phyloP scores from a whole-genome alignment of 306 rosid species.

The Sindora glabra region DNA sequence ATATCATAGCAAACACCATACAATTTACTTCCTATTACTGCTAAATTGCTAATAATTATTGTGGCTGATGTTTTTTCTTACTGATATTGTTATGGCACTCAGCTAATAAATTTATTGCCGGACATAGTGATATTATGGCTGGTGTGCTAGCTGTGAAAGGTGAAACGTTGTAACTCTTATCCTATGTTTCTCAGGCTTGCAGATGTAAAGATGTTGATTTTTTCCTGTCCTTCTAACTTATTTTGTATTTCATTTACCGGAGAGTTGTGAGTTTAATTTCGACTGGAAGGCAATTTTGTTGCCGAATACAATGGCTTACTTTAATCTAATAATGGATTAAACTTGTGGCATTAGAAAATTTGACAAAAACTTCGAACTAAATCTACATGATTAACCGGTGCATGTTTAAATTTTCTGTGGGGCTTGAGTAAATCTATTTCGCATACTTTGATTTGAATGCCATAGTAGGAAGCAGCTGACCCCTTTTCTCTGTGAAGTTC shows the following conservation, averaged over 20 bases:
- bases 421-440: background rate
- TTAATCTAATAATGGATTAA: background rate
- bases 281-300: background rate
- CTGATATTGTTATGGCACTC: conserved; percentile 94
- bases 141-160: conserved; percentile 88
- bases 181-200: conserved; percentile 11
- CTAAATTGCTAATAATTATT: too few relatives aligned
- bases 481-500: conserved; percentile 6
- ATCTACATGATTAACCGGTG: background rate
- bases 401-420: background rate
- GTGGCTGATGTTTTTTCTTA: conserved; percentile 9
- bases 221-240: background rate
- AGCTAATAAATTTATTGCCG: conserved; percentile 88
- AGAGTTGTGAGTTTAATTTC: background rate
- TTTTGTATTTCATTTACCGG: background rate
- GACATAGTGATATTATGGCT: conserved; percentile 90
- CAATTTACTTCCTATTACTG: too few relatives aligned
- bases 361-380: too few relatives aligned
- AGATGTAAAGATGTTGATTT: background rate
- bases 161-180: conserved; percentile 50
- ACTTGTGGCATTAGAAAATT: background rate
- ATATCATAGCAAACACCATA: too few relatives aligned
- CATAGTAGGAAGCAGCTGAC: background rate
- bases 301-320: background rate
- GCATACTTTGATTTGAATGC: background rate